Conservation (phyloP, 352 stramenopile genomes). For the Phytopythium vexans region DNA sequence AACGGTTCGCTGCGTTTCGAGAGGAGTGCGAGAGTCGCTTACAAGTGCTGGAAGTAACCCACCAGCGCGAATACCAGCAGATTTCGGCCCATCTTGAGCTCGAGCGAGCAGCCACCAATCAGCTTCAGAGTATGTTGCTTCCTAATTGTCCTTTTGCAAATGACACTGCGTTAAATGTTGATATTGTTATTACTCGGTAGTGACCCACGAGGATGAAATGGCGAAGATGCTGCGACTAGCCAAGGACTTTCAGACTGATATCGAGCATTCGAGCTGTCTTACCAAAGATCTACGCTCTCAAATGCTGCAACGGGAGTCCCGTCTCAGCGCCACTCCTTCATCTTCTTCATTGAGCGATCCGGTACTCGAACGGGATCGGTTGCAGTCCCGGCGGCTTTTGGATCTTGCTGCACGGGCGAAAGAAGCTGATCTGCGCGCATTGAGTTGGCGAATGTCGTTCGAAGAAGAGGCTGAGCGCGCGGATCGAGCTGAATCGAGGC, state of each 20-base stretch:
- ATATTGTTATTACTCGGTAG: not conserved
- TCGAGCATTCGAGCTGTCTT: too few species aligned
- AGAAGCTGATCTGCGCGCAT: constrained; percentile 27
- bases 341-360: not conserved
- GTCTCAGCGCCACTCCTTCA: too few species aligned
- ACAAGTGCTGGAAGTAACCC: constrained; percentile 11
- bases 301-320: too few species aligned
- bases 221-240: too few species aligned
- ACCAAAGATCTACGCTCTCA: too few species aligned
- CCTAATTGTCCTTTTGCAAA: too few species aligned
- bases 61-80: constrained; percentile 12
- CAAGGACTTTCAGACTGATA: too few species aligned
- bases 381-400: constrained; percentile 15
- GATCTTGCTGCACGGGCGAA: constrained; percentile 34
- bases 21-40: constrained; percentile 29
- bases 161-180: too few species aligned
- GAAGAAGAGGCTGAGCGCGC: constrained; percentile 22
- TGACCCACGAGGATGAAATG: not conserved
- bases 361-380: too few species aligned
- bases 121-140: not conserved
- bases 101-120: not conserved
- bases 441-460: constrained; percentile 38
- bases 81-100: not conserved
- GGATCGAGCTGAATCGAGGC: constrained; percentile 20
- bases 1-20: constrained; percentile 17